Percentiles rank a stretch among this genome's conserved stretches.
phyloP scores from a whole-genome alignment of 768 basidiomycete species.

The Mycena crocata region DNA sequence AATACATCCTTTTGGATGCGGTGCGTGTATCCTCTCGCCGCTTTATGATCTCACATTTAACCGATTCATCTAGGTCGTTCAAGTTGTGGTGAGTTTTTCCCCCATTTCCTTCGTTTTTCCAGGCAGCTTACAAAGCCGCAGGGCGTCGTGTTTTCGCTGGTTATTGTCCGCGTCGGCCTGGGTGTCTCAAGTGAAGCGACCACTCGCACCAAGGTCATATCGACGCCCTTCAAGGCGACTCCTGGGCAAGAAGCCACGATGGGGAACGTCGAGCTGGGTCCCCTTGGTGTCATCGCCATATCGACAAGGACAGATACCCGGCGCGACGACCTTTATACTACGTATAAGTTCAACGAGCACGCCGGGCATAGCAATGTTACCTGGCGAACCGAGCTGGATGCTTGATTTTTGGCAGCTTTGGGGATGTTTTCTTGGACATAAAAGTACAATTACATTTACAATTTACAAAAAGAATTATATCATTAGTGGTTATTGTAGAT shows the following conservation, averaged over 20 bases:
- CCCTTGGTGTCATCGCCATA: neutral
- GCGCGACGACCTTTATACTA: neutral
- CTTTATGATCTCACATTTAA: neutral
- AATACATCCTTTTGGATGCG: conserved; percentile 51
- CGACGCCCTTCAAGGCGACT: neutral
- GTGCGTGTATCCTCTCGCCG: conserved; percentile 42
- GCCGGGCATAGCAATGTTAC: neutral
- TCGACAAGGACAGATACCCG: neutral
- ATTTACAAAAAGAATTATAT: too few species aligned
- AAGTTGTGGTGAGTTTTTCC: conserved; percentile 36
- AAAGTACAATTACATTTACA: too few species aligned
- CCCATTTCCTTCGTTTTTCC: conserved; percentile 2
- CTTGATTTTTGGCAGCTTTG: conserved; percentile 55
- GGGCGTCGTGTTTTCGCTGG: conserved; percentile 53
- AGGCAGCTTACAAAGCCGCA: conserved; percentile 1
- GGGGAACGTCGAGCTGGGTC: conserved; percentile 1
- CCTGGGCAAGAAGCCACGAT: neutral
- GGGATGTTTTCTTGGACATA: too few species aligned
- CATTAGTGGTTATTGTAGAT: too few species aligned
- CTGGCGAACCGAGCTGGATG: conserved; percentile 38
- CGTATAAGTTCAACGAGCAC: neutral
- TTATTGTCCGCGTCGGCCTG: conserved; percentile 54
- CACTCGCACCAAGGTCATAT: neutral
- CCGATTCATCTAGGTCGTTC: conserved; percentile 35
- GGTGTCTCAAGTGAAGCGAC: conserved; percentile 41